Evolutionary conservation across 2,329 filamentous ascomycete species (phyloP), one percentile per base, ranked within the genome.

Genomic region (Alternaria sp.): DNA sequence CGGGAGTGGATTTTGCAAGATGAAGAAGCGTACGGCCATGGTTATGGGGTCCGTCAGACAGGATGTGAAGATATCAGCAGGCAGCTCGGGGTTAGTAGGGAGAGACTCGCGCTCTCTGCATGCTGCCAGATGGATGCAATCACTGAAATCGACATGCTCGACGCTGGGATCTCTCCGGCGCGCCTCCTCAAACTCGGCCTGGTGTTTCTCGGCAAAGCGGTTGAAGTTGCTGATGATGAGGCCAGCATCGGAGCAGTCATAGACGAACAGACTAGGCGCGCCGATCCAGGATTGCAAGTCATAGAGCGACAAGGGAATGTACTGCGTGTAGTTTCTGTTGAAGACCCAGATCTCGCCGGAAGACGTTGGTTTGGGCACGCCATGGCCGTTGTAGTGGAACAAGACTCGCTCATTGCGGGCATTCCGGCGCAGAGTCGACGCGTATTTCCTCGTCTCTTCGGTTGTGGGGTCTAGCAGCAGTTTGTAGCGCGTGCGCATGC

Each of bases 261-360:
- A 99, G 32, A 99, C 96, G 76, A 96, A 99, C 46, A 99, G 90
- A 64, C 94, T 97, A 0, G 96, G 96, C 0, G 94, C 95, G 66
- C 95, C 93, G 8, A 99, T 88, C 96, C 96, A 99, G 62, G 92
- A 91, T 80, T 98, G 95, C 47, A 99, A 83, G 77, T 99, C 96
- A 74, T 97, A 97, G 9, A 99, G 84, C 1, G 95, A 97, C 46
- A 99, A 92, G 0, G 96, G 96, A 45, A 99, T 99, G 77, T 99
- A 99, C 81, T 99, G 96, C 0, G 96, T 99, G 78, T 97, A 99
- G 70, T 93, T 98, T 72, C 96, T 95, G 81, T 99, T 99, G 80
- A 99, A 99, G 6, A 98, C 96, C 96, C 96, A 99, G 19, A 99
- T 97, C 80, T 99, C 96, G 13, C 96, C 96, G 5, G 95, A 97